Evolutionary conservation across 169 alveolate species (phyloP).

Genomic region (Plasmodium gallinaceum): DNA sequence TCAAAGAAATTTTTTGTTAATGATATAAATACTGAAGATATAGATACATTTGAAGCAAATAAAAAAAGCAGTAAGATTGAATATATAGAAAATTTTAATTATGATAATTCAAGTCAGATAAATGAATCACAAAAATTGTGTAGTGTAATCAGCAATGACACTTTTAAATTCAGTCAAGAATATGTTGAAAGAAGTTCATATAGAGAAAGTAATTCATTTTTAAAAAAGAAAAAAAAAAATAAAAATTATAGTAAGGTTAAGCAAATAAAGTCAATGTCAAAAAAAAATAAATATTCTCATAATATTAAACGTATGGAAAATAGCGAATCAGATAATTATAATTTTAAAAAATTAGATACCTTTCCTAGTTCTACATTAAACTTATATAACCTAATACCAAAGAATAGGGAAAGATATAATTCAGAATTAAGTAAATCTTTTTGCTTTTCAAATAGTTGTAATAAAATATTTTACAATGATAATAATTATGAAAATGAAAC

Average conservation of each 20-base stretch:
- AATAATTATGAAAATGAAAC: constrained; percentile 15
- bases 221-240: neutral
- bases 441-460: neutral
- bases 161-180: neutral
- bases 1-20: neutral
- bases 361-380: too few species aligned
- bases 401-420: too few species aligned
- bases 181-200: neutral
- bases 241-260: too few species aligned
- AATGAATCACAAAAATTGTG: too few species aligned
- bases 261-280: too few species aligned
- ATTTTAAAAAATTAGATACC: too few species aligned
- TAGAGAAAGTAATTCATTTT: neutral
- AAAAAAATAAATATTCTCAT: too few species aligned
- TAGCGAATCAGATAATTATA: too few species aligned
- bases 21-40: neutral
- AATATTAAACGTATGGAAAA: too few species aligned
- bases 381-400: too few species aligned
- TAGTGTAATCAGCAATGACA: too few species aligned
- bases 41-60: neutral
- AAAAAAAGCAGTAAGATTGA: neutral
- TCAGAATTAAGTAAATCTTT: neutral
- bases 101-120: neutral
- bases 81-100: neutral
- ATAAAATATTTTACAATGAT: constrained; percentile 9